These are phyloP conservation scores for Polygonum aviculare DNA, from an alignment of 148 eudicot genomes.

Conservation along the genomic window DNA sequence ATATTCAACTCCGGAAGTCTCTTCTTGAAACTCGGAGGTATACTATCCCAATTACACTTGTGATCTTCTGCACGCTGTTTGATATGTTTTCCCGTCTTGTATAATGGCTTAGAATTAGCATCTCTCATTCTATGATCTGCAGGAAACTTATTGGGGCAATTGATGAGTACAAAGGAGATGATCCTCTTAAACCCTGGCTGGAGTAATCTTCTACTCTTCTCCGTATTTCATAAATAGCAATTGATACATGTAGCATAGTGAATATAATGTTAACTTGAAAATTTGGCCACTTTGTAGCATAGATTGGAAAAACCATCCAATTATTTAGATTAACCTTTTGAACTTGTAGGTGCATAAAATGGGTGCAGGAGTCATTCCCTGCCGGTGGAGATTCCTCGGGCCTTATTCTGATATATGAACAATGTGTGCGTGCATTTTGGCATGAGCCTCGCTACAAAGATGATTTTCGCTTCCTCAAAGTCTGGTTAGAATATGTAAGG, in stretches of 20 bases:
- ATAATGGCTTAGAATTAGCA: background rate
- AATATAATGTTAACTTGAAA: background rate
- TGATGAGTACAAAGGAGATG: constrained; percentile 69
- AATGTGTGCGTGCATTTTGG: constrained; percentile 93
- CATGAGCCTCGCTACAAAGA: constrained; percentile 68
- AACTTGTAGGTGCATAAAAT: constrained; percentile 72
- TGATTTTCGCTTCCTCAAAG: constrained; percentile 78
- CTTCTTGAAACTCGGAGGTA: constrained; percentile 52
- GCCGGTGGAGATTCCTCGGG: constrained; percentile 88
- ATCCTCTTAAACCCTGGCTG: constrained; percentile 92
- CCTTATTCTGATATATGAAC: constrained; percentile 65
- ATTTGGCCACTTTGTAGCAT: background rate
- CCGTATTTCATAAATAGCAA: background rate
- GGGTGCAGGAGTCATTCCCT: constrained; percentile 96
- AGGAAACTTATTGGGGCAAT: constrained; percentile 69
- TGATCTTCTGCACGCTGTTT: background rate
- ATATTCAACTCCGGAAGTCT: constrained; percentile 39
- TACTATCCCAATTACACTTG: background rate
- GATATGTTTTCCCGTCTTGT: background rate
- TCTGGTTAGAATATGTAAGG: constrained; percentile 92
- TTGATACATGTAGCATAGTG: background rate
- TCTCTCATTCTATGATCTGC: constrained; percentile 5
- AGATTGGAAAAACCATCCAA: background rate
- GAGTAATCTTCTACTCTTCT: constrained; percentile 30
- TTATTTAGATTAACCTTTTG: background rate